Conservation (phyloP, 106 monocot species). For the Agapanthus africanus region DNA sequence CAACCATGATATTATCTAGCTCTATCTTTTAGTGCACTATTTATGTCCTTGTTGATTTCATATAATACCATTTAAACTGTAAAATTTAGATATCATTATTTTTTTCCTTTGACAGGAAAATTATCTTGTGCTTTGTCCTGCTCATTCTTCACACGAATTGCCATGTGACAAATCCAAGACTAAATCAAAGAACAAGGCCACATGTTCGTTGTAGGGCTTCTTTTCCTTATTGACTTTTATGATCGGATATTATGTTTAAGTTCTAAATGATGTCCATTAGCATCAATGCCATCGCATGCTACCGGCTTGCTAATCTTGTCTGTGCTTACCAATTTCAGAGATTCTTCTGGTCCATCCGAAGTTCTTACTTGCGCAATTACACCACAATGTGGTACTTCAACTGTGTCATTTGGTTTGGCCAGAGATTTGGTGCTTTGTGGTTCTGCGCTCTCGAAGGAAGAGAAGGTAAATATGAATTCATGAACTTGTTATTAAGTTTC, state of each 20-base stretch:
- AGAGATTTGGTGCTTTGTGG: conserved; percentile 69
- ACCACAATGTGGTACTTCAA: conserved; percentile 41
- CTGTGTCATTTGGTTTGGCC: conserved; percentile 14
- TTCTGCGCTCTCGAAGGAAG: conserved; percentile 60
- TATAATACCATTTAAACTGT: not conserved
- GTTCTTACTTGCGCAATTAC: conserved; percentile 40
- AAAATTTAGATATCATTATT: not conserved
- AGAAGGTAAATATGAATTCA: conserved; percentile 40
- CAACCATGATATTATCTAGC: not conserved
- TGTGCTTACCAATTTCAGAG: conserved; percentile 16
- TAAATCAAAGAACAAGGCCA: conserved; percentile 25
- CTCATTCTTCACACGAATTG: conserved; percentile 49
- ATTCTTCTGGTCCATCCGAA: conserved; percentile 12
- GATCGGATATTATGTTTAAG: not conserved
- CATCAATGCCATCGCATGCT: no score
- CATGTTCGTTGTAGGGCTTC: conserved; percentile 12
- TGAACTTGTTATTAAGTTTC: not conserved
- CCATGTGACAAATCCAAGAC: conserved; percentile 63
- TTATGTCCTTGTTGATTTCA: not conserved
- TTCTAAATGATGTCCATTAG: not conserved
- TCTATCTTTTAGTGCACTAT: not conserved
- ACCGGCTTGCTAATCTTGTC: no score
- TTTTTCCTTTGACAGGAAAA: conserved; percentile 44
- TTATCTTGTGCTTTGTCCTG: conserved; percentile 76
- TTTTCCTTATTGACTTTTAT: not conserved